A percentile compares a stretch with the other conserved stretches of the same genome.
phyloP scores from a whole-genome alignment of 192 early-diverging fungal species.

The Gigaspora rosea region DNA sequence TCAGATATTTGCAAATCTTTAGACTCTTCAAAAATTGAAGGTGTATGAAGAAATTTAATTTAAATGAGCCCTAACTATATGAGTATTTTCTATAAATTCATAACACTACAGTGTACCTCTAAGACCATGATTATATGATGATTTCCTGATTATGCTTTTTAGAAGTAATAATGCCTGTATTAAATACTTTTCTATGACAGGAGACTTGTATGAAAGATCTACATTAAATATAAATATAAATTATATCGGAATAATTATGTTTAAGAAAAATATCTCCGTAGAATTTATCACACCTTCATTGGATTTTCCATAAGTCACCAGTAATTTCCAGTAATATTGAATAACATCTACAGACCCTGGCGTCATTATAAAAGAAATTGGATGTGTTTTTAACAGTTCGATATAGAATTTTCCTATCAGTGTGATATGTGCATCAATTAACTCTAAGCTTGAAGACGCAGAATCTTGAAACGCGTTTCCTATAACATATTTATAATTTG shows the following conservation, averaged over 20 bases:
- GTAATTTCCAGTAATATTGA: slow-evolving; percentile 72
- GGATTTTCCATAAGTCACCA: slow-evolving; percentile 39
- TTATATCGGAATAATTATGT: background rate
- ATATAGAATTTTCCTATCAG: slow-evolving; percentile 80
- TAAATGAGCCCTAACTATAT: background rate
- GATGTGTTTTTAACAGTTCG: slow-evolving; percentile 66
- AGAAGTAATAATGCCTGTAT: slow-evolving; percentile 76
- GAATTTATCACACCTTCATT: slow-evolving; percentile 10
- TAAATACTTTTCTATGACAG: slow-evolving; percentile 57
- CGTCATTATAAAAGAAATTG: slow-evolving; percentile 64
- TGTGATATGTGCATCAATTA: slow-evolving; percentile 54
- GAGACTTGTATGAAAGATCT: slow-evolving; percentile 30
- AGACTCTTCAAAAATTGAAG: slow-evolving; percentile 38
- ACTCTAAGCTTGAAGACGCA: background rate
- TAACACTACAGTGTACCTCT: slow-evolving; percentile 23
- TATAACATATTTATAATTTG: background rate
- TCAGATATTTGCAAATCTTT: slow-evolving; percentile 52
- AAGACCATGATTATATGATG: slow-evolving; percentile 43
- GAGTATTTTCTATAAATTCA: background rate
- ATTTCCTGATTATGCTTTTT: slow-evolving; percentile 65
- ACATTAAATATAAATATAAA: background rate
- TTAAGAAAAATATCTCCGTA: background rate
- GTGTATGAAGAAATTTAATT: background rate
- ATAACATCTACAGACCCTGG: slow-evolving; percentile 65
- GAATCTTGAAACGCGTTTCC: slow-evolving; percentile 23